Conservation (phyloP, 768 basidiomycete species). For the Boletus rubropictus region DNA sequence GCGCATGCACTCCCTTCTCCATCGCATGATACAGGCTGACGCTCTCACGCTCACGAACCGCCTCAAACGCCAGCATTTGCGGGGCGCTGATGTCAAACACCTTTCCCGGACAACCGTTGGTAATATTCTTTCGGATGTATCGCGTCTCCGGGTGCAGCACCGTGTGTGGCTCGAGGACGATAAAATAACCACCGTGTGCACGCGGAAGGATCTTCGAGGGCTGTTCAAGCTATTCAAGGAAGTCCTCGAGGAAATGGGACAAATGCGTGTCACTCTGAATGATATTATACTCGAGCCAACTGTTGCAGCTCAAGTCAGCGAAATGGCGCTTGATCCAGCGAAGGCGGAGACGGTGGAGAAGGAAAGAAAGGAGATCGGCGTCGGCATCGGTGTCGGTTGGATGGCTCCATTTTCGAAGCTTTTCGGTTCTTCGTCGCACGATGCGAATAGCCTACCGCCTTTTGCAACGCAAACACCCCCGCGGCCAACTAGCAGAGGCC, state of each 20-base stretch:
- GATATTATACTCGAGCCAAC: conserved; percentile 86
- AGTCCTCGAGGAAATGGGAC: conserved; percentile 73
- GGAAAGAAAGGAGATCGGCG: conserved; percentile 28
- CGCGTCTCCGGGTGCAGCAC: conserved; percentile 67
- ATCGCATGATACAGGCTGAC: conserved; percentile 67
- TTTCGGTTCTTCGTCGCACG: conserved; percentile 43
- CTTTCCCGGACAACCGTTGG: conserved; percentile 79
- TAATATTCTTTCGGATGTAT: conserved; percentile 65
- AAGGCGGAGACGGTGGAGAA: conserved; percentile 41
- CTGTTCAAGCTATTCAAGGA: conserved; percentile 86
- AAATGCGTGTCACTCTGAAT: conserved; percentile 78
- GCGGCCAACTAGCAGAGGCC: conserved; percentile 24
- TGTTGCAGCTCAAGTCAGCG: conserved; percentile 64
- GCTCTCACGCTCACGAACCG: conserved; percentile 84
- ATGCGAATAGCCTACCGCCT: conserved; percentile 6
- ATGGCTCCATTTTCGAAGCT: conserved; percentile 83
- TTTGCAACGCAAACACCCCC: conserved; percentile 23
- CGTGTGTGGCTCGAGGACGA: conserved; percentile 72
- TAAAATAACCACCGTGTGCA: conserved; percentile 52
- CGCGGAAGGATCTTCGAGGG: conserved; percentile 73
- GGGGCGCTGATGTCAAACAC: conserved; percentile 79
- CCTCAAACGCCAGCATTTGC: conserved; percentile 84
- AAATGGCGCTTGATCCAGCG: conserved; percentile 58
- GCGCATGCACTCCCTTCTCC: conserved; percentile 57
- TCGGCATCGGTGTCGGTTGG: conserved; percentile 52